Evolutionary conservation across 345 rosid species (phyloP), one percentile per base, ranked within the genome.

Genomic region (Barbarea vulgaris): DNA sequence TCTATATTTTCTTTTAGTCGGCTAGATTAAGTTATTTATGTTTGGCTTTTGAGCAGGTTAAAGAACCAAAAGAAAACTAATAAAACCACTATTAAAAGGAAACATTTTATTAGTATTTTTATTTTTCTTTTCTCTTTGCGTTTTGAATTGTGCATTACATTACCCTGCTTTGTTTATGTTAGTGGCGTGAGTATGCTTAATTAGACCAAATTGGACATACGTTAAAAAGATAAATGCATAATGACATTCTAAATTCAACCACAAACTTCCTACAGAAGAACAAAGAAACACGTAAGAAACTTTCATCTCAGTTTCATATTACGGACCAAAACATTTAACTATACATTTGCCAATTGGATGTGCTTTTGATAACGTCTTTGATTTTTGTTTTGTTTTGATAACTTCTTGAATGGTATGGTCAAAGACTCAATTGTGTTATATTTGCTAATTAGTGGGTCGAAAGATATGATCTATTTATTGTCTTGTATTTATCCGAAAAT

Each of bases 251-350:
- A 39, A 51, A 64, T 64, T 64, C 76, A 71, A 65, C 67, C 48
- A 64, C 67, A 69, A 70, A 55, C 66, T 70, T 46, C 57, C 57
- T 8, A 63, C 10, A 70, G 76, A 77, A 50, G 47, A 47, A 77
- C 62, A 77, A 71, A 71, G 76, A 71, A 77, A 56, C 72, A 77
- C 81, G 81, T 77, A 71, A 77, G 46, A 77, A 64, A 70, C 60
- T 21, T 44, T 71, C n/a, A 48, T 57, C 7, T 48, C 39, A 10
- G 70, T 64, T 70, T 70, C 71, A 62, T 58, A 76, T 54, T 52
- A 61, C 54, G 74, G 63, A 69, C 69, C 69, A 31, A 76, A 69
- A 42, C 37, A 56, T 28, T 69, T 59, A 61, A 17, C n/a, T 28
- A 39, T 33, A 44, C 10, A 77, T 46, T 33, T 63, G 7, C 41